Conservation (phyloP, 1,284 basidiomycete species). For the Microbotryum intermedium region DNA sequence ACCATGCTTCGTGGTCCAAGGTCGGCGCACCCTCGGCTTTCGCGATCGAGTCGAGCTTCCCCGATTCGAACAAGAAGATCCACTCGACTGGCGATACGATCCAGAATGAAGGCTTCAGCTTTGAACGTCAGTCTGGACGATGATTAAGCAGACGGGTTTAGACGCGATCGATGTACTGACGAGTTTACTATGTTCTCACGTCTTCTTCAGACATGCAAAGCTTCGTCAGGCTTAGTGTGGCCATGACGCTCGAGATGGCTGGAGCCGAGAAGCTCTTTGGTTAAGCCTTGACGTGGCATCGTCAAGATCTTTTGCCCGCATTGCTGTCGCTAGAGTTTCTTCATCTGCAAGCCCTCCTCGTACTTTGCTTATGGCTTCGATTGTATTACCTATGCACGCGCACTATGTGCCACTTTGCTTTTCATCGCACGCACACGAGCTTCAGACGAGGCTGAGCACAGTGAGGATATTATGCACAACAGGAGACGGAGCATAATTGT, state of each 20-base stretch:
- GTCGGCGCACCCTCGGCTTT: constrained; percentile 40
- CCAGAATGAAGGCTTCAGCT: constrained; percentile 73
- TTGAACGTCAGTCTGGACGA: constrained; percentile 35
- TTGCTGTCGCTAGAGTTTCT: too few species aligned
- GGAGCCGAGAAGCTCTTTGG: constrained; percentile 7
- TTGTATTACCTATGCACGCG: too few species aligned
- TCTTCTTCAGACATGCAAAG: not conserved
- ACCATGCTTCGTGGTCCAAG: constrained; percentile 44
- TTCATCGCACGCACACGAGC: too few species aligned
- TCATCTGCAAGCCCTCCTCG: too few species aligned
- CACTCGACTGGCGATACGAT: constrained; percentile 73
- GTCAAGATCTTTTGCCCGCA: too few species aligned
- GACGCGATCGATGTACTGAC: not conserved
- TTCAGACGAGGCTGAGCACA: too few species aligned
- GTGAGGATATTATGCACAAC: too few species aligned
- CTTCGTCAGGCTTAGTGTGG: constrained; percentile 29
- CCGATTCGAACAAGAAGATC: constrained; percentile 43
- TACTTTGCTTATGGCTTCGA: too few species aligned
- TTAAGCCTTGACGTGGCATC: too few species aligned
- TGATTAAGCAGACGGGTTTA: constrained; percentile 36
- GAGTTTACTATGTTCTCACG: too few species aligned
- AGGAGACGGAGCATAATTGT: too few species aligned
- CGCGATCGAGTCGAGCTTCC: constrained; percentile 33
- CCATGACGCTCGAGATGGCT: constrained; percentile 17
- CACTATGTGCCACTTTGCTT: too few species aligned